Conservation (phyloP, 208 protist species). For the Trypanosoma lewisi region DNA sequence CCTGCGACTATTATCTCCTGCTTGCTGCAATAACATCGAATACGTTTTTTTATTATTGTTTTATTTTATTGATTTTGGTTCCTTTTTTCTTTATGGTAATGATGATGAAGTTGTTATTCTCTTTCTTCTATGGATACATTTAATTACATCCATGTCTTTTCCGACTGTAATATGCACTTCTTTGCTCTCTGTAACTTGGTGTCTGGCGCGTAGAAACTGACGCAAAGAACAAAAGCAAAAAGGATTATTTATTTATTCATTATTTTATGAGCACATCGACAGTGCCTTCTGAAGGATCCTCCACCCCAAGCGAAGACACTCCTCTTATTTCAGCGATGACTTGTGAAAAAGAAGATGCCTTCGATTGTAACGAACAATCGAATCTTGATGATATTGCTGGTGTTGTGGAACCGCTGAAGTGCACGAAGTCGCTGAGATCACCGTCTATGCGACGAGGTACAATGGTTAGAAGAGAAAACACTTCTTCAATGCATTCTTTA, state of each 20-base stretch:
- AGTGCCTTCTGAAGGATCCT: not conserved
- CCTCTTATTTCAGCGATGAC: not conserved
- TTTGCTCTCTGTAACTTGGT: too few species aligned
- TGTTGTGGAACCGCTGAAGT: conserved; percentile 17
- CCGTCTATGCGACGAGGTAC: conserved; percentile 12
- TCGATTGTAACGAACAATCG: conserved; percentile 9
- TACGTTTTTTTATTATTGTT: not conserved
- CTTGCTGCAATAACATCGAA: too few species aligned
- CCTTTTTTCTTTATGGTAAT: too few species aligned
- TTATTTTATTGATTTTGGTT: too few species aligned
- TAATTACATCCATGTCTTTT: too few species aligned
- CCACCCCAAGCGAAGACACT: not conserved
- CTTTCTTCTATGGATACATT: too few species aligned
- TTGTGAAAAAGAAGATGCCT: not conserved
- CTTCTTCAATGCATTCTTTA: conserved; percentile 50
- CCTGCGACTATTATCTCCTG: too few species aligned
- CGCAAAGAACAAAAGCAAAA: too few species aligned
- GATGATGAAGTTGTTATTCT: too few species aligned
- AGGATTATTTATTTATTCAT: too few species aligned
- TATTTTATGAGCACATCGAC: not conserved
- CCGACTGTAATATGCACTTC: too few species aligned
- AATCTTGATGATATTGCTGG: conserved; percentile 21
- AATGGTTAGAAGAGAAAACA: conserved; percentile 10
- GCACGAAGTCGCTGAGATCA: conserved; percentile 22
- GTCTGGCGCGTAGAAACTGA: too few species aligned